These are phyloP conservation scores for Gossypium turneri DNA, from an alignment of 345 rosid species.

Conservation along the genomic window DNA sequence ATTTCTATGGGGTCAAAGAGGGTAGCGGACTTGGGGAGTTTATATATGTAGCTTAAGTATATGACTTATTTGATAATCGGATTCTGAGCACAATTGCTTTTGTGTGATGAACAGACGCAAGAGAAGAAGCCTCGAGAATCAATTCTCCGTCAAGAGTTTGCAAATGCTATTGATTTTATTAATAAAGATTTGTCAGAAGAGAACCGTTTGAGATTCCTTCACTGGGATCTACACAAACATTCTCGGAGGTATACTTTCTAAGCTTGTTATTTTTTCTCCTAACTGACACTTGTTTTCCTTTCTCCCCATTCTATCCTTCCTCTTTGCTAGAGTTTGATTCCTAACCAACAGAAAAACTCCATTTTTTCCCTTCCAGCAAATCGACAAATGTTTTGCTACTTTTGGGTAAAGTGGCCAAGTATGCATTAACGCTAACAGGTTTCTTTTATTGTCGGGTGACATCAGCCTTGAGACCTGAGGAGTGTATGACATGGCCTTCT, in stretches of 20 bases:
- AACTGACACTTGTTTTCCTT: not conserved
- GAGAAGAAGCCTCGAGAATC: constrained; percentile 92
- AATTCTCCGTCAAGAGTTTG: constrained; percentile 91
- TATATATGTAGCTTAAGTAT: constrained; percentile 1
- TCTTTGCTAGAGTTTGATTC: constrained; percentile 1
- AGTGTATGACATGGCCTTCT: constrained; percentile 35
- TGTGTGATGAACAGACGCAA: constrained; percentile 38
- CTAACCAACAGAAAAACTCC: constrained; percentile 16
- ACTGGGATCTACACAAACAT: constrained; percentile 89
- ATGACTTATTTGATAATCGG: constrained; percentile 2
- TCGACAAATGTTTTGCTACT: constrained; percentile 68
- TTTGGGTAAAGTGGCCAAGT: constrained; percentile 80
- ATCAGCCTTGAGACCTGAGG: constrained; percentile 56
- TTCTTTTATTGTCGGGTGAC: constrained; percentile 83
- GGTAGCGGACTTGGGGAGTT: not conserved
- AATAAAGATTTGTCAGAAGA: constrained; percentile 86
- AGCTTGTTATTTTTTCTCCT: constrained; percentile 7
- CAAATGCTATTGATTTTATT: constrained; percentile 86
- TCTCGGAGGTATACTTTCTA: constrained; percentile 55
- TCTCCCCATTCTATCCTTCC: not conserved
- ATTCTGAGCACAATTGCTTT: constrained; percentile 11
- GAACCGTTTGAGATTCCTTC: constrained; percentile 68
- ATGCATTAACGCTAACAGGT: constrained; percentile 78
- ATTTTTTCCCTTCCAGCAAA: constrained; percentile 51
- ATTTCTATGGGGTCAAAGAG: constrained; percentile 1